These are phyloP conservation scores for Allium cepa DNA, from an alignment of 106 monocot species.

Conservation along the genomic window DNA sequence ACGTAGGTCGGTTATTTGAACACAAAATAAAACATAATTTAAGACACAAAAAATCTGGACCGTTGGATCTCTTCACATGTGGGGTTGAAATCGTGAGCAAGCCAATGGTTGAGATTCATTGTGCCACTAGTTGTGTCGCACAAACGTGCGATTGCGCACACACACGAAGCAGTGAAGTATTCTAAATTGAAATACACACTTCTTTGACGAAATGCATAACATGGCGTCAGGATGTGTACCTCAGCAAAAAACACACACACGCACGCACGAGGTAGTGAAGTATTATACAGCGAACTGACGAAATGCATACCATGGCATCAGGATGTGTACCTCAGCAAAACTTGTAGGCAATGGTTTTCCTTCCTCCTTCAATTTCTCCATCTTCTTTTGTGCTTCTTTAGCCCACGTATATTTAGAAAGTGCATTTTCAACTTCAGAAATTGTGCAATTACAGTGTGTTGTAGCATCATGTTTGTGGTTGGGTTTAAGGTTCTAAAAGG, in stretches of 20 bases:
- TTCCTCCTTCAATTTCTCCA: conserved; percentile 88
- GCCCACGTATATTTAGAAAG: conserved; percentile 91
- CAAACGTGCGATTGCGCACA: too few species aligned
- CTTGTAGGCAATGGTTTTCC: conserved; percentile 83
- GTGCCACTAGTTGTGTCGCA: too few species aligned
- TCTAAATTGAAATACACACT: background rate
- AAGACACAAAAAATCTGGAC: too few species aligned
- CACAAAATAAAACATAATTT: too few species aligned
- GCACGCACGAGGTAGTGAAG: conserved; percentile 21
- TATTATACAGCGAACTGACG: background rate
- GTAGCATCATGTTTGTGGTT: conserved; percentile 81
- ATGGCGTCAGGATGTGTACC: conserved; percentile 25
- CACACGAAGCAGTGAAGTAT: background rate
- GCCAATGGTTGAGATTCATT: too few species aligned
- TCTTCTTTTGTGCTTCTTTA: conserved; percentile 86
- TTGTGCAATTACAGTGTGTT: conserved; percentile 84
- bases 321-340: conserved; percentile 62
- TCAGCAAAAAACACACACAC: conserved; percentile 71
- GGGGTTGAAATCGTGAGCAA: too few species aligned
- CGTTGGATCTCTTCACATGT: too few species aligned
- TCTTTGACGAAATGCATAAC: background rate
- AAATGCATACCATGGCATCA: background rate
- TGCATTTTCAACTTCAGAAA: conserved; percentile 84
- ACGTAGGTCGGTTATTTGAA: too few species aligned
- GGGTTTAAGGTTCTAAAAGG: conserved; percentile 62